Evolutionary conservation across 805 yeast genomes (phyloP).

Genomic region (Yarrowia sp.): DNA sequence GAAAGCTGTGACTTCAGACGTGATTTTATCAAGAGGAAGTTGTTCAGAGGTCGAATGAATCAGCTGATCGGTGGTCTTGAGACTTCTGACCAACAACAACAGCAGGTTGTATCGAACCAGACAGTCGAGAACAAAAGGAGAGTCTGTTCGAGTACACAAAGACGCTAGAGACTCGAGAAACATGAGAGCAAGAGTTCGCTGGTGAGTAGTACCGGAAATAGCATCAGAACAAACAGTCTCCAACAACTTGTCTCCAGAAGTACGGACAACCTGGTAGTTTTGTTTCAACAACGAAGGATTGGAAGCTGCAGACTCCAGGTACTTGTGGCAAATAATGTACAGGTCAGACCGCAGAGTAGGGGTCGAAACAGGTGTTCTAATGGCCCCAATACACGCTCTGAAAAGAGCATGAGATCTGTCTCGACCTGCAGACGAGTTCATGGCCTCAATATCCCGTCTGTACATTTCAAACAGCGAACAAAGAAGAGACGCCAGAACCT

Average conservation of each 20-base stretch:
- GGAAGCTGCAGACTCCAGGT: constrained; percentile 39
- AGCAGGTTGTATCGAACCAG: constrained; percentile 66
- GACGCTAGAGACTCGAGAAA: constrained; percentile 65
- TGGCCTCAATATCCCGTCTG: constrained; percentile 41
- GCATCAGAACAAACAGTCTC: constrained; percentile 73
- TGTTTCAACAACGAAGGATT: constrained; percentile 40
- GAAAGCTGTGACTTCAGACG: constrained; percentile 72
- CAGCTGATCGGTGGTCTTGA: constrained; percentile 58
- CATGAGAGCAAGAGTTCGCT: constrained; percentile 71
- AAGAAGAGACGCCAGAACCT: constrained; percentile 71
- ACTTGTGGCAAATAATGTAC: constrained; percentile 68
- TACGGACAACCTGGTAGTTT: constrained; percentile 51
- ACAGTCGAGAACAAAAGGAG: constrained; percentile 55
- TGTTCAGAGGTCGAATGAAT: constrained; percentile 41
- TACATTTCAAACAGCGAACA: constrained; percentile 66
- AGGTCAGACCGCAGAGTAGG: constrained; percentile 70
- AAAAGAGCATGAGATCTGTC: constrained; percentile 66
- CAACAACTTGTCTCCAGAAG: constrained; percentile 59
- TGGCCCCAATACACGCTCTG: constrained; percentile 69
- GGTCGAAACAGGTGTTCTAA: constrained; percentile 65
- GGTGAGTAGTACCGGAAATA: constrained; percentile 69
- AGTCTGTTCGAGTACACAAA: constrained; percentile 48
- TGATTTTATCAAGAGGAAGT: constrained; percentile 40
- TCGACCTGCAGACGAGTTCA: constrained; percentile 35
- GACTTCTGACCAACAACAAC: constrained; percentile 58